phyloP scores from a whole-genome alignment of 352 stramenopile species.

The Blastocystis sp. region DNA sequence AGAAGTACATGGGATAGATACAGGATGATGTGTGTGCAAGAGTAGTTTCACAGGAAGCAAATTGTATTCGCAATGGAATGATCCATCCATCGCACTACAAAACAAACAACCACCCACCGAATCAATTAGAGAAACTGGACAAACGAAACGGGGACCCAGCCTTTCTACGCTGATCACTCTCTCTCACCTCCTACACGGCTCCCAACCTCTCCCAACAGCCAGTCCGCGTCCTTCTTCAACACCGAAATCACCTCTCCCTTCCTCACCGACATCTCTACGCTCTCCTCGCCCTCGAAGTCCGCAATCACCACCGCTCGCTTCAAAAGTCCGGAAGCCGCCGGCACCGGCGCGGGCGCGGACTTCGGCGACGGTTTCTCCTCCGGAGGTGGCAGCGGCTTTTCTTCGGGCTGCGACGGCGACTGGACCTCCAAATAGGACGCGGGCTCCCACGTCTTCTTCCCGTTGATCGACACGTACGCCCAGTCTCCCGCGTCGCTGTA shows the following conservation, averaged over 20 bases:
- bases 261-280: neutral
- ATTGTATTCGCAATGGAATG: too few species aligned
- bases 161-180: slow-evolving; percentile 14
- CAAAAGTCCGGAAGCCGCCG: neutral
- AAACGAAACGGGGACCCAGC: slow-evolving; percentile 25
- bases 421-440: neutral
- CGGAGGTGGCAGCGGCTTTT: neutral
- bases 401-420: neutral
- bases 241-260: slow-evolving; percentile 33
- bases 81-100: too few species aligned
- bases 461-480: slow-evolving; percentile 13
- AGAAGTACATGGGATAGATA: too few species aligned
- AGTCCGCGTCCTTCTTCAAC: slow-evolving; percentile 9
- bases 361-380: neutral
- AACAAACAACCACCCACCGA: neutral
- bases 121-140: slow-evolving; percentile 4
- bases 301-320: slow-evolving; percentile 21
- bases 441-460: slow-evolving; percentile 34
- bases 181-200: neutral
- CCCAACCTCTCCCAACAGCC: slow-evolving; percentile 32
- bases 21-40: too few species aligned
- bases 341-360: neutral
- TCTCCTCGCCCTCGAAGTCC: slow-evolving; percentile 23
- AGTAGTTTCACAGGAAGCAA: too few species aligned
- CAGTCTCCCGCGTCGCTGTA: slow-evolving; percentile 5